A percentile compares a stretch with the other conserved stretches of the same genome.
Conservation (phyloP, 352 stramenopile species). For the Phytopythium cucurbitacearum region DNA sequence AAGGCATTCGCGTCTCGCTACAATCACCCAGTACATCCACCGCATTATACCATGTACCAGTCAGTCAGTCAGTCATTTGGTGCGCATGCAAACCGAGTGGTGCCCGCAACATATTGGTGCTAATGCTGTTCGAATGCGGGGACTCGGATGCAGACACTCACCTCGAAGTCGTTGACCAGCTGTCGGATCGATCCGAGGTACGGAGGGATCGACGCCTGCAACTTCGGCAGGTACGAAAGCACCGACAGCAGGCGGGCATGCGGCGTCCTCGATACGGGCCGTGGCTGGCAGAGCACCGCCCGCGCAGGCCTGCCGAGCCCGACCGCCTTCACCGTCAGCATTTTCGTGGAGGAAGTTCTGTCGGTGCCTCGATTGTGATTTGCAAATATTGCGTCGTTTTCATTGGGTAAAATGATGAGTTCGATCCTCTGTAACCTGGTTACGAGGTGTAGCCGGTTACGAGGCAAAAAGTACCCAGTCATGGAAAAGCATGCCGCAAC, state of each 20-base stretch:
- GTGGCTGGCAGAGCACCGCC: no score
- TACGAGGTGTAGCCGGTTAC: no score
- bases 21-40: not conserved
- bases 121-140: no score
- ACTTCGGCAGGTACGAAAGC: slow-evolving; percentile 41
- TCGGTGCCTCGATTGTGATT: no score
- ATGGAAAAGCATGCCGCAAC: no score
- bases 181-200: slow-evolving; percentile 34
- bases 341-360: no score
- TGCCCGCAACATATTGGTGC: not conserved
- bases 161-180: slow-evolving; percentile 46
- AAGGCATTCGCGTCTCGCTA: slow-evolving; percentile 43
- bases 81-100: not conserved
- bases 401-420: no score
- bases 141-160: slow-evolving; percentile 4
- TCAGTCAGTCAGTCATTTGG: not conserved
- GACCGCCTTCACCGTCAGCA: no score
- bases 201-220: slow-evolving; percentile 40
- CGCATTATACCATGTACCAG: not conserved
- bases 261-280: not conserved
- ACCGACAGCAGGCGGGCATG: slow-evolving; percentile 20
- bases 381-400: no score
- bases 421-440: no score
- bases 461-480: no score
- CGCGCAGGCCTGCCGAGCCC: no score